Percentiles rank a stretch among this genome's conserved stretches.
phyloP scores from a whole-genome alignment of 345 rosid species.

The Sonneratia caseolaris region DNA sequence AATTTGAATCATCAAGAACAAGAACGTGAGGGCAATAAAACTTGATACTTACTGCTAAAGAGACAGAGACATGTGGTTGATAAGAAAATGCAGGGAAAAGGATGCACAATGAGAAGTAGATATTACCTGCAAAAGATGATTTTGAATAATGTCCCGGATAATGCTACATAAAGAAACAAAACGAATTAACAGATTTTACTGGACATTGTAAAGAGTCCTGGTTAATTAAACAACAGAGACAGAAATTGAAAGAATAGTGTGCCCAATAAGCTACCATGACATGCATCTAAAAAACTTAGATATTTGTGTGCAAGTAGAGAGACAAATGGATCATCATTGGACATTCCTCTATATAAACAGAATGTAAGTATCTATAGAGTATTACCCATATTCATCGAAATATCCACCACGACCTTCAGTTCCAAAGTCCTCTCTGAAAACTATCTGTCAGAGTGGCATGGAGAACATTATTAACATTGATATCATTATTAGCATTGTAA shows the following conservation, averaged over 20 bases:
- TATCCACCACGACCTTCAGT: slow-evolving; percentile 99
- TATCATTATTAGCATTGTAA: background rate
- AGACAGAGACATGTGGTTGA: background rate
- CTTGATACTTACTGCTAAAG: background rate
- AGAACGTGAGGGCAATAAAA: background rate
- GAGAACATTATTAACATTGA: background rate
- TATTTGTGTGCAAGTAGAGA: background rate
- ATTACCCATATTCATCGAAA: slow-evolving; percentile 94
- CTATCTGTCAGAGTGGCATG: slow-evolving; percentile 41
- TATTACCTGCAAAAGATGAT: slow-evolving; percentile 83
- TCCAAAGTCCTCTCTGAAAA: slow-evolving; percentile 98
- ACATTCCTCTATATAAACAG: slow-evolving; percentile 2
- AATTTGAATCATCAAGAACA: slow-evolving; percentile 10
- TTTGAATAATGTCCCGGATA: slow-evolving; percentile 96
- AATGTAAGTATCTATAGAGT: slow-evolving; percentile 1
- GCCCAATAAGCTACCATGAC: background rate
- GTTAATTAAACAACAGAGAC: background rate
- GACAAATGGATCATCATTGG: background rate
- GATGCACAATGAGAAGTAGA: slow-evolving; percentile 8
- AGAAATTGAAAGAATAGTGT: background rate
- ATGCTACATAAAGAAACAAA: slow-evolving; percentile 45
- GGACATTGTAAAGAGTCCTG: background rate
- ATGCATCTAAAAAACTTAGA: no score
- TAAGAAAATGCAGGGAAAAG: background rate
- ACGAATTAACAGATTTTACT: background rate